These are phyloP conservation scores for Magnolia changhungtana DNA, from an alignment of 164 flowering plant species.

Conservation along the genomic window DNA sequence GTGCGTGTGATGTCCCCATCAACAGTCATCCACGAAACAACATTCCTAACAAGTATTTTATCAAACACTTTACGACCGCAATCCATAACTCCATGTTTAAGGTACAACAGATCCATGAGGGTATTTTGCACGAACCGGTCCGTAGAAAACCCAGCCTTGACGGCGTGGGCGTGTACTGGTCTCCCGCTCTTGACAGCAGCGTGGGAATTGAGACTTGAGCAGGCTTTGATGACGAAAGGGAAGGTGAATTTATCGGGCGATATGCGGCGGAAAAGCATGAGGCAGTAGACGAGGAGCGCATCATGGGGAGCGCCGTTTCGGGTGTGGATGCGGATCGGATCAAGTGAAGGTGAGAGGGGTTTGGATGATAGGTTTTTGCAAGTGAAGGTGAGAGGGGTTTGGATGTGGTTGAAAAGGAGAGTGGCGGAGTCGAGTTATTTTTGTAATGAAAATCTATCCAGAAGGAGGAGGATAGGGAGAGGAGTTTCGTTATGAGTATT, in stretches of 20 bases:
- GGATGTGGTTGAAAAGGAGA: conserved; percentile 36
- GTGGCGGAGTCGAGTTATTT: conserved; percentile 36
- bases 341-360: no score
- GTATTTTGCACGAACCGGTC: conserved; percentile 47
- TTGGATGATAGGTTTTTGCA: conserved; percentile 70
- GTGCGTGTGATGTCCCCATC: no score
- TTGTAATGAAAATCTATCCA: no score
- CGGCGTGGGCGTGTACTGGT: conserved; percentile 41
- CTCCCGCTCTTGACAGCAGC: conserved; percentile 29
- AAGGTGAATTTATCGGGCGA: conserved; percentile 61
- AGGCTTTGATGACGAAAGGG: conserved; percentile 62
- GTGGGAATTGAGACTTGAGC: conserved; percentile 18
- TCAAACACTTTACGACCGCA: conserved; percentile 50
- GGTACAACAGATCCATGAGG: conserved; percentile 52
- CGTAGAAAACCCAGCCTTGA: conserved; percentile 34
- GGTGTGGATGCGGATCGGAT: conserved; percentile 42
- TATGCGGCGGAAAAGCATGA: conserved; percentile 39
- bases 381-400: conserved; percentile 34
- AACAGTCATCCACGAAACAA: conserved; percentile 77
- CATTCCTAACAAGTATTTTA: conserved; percentile 43
- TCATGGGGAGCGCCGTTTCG: conserved; percentile 24
- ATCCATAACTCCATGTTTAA: conserved; percentile 33
- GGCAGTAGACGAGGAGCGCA: conserved; percentile 42
- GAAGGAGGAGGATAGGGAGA: conserved; percentile 39
- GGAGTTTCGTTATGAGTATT: conserved; percentile 33